Percentiles rank a stretch among this genome's conserved stretches.
Evolutionary conservation across 345 rosid genomes (phyloP).

Genomic region (thale cress (Arabidopsis thaliana)): TAIR10.1 NC_003070.9:29312501-29313000

Average conservation of each 20-base stretch:
- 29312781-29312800: background rate
- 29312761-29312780: too few species aligned
- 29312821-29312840: background rate
- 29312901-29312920: background rate
- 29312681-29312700: background rate
- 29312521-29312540: background rate
- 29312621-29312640: slow-evolving; percentile 17
- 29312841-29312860: background rate
- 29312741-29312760: background rate
- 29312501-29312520: background rate
- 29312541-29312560: background rate
- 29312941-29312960: background rate
- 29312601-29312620: background rate
- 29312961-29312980: background rate
- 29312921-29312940: background rate
- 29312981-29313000: background rate
- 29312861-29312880: background rate
- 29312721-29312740: background rate
- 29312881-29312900: background rate
- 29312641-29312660: slow-evolving; percentile 1
- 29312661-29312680: background rate
- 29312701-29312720: background rate
- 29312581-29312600: background rate
- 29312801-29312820: background rate
- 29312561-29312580: background rate